Conservation (phyloP, 2,329 filamentous ascomycete genomes). For the Dendrostoma leiphaemia region DNA sequence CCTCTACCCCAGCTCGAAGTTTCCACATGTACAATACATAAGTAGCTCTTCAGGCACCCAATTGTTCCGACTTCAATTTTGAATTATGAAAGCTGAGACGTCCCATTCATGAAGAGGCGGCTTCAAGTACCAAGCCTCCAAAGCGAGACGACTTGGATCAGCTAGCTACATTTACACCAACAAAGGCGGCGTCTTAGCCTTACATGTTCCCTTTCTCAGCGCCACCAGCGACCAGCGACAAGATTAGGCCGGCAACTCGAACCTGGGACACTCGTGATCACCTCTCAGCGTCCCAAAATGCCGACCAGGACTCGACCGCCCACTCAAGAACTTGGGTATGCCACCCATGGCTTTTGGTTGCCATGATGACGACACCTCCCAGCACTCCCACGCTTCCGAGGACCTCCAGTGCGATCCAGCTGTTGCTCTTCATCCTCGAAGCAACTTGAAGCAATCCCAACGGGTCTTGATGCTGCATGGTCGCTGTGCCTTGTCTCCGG, state of each 20-base stretch:
- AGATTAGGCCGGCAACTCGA: background rate
- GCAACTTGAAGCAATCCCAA: slow-evolving; percentile 72
- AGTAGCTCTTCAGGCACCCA: background rate
- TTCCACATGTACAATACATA: too few species aligned
- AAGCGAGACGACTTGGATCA: background rate
- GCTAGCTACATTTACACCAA: background rate
- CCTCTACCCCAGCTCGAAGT: too few species aligned
- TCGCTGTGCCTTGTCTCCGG: slow-evolving; percentile 8
- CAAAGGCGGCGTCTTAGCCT: background rate
- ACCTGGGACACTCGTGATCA: slow-evolving; percentile 3
- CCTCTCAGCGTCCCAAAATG: slow-evolving; percentile 26
- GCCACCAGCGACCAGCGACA: background rate
- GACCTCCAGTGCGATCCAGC: slow-evolving; percentile 70
- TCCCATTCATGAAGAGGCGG: background rate
- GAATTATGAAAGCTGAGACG: background rate
- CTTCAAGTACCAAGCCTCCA: background rate
- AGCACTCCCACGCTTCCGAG: slow-evolving; percentile 72
- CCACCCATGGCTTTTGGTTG: slow-evolving; percentile 32
- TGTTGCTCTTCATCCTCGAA: slow-evolving; percentile 61
- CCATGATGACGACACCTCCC: slow-evolving; percentile 68
- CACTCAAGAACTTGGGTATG: slow-evolving; percentile 27
- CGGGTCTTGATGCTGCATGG: slow-evolving; percentile 62
- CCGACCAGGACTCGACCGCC: slow-evolving; percentile 28
- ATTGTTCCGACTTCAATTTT: background rate
- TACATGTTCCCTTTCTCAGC: background rate